These are phyloP conservation scores for Phytophthora uliginosa DNA, from an alignment of 352 stramenopile species.

Conservation along the genomic window DNA sequence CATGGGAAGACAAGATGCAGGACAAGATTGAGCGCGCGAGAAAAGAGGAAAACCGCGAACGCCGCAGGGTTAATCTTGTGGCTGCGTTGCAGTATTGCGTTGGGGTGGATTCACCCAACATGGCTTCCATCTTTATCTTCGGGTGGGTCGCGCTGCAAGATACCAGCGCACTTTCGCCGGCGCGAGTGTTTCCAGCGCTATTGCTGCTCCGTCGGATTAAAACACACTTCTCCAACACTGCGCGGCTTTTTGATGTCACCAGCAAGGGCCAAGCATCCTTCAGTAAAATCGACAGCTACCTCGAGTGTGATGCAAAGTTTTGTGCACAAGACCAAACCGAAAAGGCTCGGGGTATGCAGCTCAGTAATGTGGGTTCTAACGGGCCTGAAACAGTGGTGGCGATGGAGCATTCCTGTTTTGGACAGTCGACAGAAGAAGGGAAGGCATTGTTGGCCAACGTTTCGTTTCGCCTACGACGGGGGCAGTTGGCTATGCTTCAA, in stretches of 20 bases:
- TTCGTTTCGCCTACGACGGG: conserved; percentile 51
- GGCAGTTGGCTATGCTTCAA: conserved; percentile 66
- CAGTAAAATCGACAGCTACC: conserved; percentile 36
- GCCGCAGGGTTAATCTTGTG: conserved; percentile 29
- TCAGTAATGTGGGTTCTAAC: conserved; percentile 6
- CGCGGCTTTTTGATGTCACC: conserved; percentile 35
- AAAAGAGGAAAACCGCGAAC: conserved; percentile 44
- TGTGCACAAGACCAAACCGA: conserved; percentile 13
- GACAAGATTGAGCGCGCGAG: conserved; percentile 49
- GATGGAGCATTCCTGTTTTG: conserved; percentile 59
- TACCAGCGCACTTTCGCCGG: conserved; percentile 38
- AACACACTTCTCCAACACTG: conserved; percentile 39
- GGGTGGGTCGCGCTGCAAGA: conserved; percentile 47
- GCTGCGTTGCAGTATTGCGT: conserved; percentile 44
- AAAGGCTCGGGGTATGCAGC: conserved; percentile 1
- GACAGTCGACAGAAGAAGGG: conserved; percentile 34
- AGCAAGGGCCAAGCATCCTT: conserved; percentile 32
- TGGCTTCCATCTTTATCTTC: conserved; percentile 52
- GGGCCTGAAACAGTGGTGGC: conserved; percentile 40
- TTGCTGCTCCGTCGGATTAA: conserved; percentile 48
- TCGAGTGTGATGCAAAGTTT: conserved; percentile 17
- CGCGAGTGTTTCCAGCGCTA: conserved; percentile 45
- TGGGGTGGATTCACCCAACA: conserved; percentile 39
- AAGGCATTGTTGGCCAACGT: conserved; percentile 66
- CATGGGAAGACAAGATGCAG: conserved; percentile 68